Evolutionary conservation across 2,329 filamentous ascomycete species (phyloP).

Genomic region (Coniochaeta prunicola): DNA sequence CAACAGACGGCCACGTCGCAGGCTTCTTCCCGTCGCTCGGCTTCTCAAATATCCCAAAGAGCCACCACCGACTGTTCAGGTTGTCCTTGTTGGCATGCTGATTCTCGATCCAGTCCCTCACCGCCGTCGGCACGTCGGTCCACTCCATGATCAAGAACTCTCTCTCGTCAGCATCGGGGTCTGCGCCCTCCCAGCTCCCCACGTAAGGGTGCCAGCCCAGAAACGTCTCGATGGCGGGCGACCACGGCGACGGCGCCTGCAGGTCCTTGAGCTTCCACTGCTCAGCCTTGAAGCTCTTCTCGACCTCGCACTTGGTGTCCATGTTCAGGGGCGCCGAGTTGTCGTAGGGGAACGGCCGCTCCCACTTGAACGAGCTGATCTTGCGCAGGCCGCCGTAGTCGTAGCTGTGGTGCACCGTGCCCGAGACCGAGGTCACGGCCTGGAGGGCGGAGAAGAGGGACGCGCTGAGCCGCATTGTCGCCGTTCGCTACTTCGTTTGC

Average conservation of each 20-base stretch:
- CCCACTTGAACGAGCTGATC: conserved; percentile 17
- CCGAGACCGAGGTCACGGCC: background rate
- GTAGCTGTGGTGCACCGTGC: background rate
- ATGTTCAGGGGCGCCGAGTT: conserved; percentile 20
- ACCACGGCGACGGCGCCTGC: conserved; percentile 15
- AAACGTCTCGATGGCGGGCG: conserved; percentile 17
- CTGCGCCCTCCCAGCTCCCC: conserved; percentile 33
- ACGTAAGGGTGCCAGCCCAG: conserved; percentile 21
- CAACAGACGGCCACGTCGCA: background rate
- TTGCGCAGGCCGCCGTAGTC: background rate
- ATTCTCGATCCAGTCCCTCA: conserved; percentile 27
- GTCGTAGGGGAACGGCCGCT: conserved; percentile 21
- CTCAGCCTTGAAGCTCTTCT: conserved; percentile 18
- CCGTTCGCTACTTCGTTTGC: too few relatives aligned
- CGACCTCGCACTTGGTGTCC: conserved; percentile 18
- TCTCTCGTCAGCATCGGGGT: conserved; percentile 28
- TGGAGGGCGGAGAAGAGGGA: background rate
- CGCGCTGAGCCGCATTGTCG: background rate
- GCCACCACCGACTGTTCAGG: conserved; percentile 7
- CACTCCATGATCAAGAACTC: conserved; percentile 31
- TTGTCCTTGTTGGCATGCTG: conserved; percentile 16
- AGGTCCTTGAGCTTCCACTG: conserved; percentile 22
- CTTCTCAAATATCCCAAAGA: conserved; percentile 20
- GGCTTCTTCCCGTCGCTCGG: conserved; percentile 22
- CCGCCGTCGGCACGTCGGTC: conserved; percentile 21